Conservation (phyloP, 1,284 basidiomycete genomes). For the Ustilago nuda region DNA sequence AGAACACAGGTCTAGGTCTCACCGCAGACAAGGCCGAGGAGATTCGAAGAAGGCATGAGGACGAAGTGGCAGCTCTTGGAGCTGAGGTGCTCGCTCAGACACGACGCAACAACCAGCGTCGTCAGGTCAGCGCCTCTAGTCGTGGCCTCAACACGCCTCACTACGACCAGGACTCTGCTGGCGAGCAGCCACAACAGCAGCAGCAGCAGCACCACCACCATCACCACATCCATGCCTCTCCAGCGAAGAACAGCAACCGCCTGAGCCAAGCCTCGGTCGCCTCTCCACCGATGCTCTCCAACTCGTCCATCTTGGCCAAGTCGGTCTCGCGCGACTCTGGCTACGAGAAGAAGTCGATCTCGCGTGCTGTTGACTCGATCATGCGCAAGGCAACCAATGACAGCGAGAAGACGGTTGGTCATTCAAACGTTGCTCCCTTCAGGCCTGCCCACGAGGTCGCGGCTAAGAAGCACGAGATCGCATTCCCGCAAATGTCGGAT, state of each 20-base stretch:
- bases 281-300: slow-evolving; percentile 11
- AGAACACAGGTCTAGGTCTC: slow-evolving; percentile 46
- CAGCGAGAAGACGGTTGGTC: slow-evolving; percentile 43
- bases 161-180: slow-evolving; percentile 20
- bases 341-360: slow-evolving; percentile 38
- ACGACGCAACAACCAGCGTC: slow-evolving; percentile 51
- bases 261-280: slow-evolving; percentile 5
- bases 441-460: background rate
- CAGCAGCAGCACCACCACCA: too few species aligned
- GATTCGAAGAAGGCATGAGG: slow-evolving; percentile 62
- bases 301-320: slow-evolving; percentile 22
- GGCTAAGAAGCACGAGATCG: slow-evolving; percentile 23
- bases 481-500: slow-evolving; percentile 17
- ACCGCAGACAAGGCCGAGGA: slow-evolving; percentile 55
- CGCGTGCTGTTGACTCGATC: slow-evolving; percentile 44
- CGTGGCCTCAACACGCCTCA: slow-evolving; percentile 15
- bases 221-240: background rate
- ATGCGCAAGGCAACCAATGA: slow-evolving; percentile 44
- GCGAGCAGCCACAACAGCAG: slow-evolving; percentile 14
- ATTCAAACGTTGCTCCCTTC: slow-evolving; percentile 11
- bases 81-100: slow-evolving; percentile 60
- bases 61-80: slow-evolving; percentile 64
- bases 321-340: slow-evolving; percentile 34
- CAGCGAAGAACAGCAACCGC: slow-evolving; percentile 21
- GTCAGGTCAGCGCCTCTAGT: slow-evolving; percentile 27